These are phyloP conservation scores for Oidiodendron maius DNA, from an alignment of 495 filamentous ascomycete species.

Conservation along the genomic window DNA sequence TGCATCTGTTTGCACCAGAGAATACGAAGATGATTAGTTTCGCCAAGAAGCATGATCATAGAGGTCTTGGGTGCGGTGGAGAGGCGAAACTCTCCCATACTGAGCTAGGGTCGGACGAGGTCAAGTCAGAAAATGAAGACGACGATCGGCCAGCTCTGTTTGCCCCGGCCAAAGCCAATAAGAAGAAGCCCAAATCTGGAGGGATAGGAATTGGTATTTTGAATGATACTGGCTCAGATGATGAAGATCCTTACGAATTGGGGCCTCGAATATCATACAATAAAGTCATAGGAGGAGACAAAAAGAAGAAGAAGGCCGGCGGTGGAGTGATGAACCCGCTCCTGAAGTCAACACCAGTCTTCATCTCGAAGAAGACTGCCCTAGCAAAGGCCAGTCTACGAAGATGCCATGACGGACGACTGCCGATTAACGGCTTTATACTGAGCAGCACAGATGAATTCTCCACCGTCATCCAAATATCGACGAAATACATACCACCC, in stretches of 20 bases:
- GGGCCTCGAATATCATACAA: constrained; percentile 92
- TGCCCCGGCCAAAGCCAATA: constrained; percentile 31
- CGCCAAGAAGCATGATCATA: constrained; percentile 67
- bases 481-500: constrained; percentile 68
- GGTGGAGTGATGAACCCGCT: constrained; percentile 55
- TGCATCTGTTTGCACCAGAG: constrained; percentile 82
- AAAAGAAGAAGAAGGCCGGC: constrained; percentile 60
- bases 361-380: constrained; percentile 68
- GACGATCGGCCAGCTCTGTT: constrained; percentile 24
- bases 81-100: constrained; percentile 48
- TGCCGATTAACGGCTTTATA: constrained; percentile 81
- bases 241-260: constrained; percentile 91
- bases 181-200: constrained; percentile 44
- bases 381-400: constrained; percentile 55
- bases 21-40: constrained; percentile 75
- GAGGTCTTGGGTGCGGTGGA: constrained; percentile 74
- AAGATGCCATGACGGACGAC: constrained; percentile 83
- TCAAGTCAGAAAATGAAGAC: constrained; percentile 48
- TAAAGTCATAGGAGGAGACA: constrained; percentile 73
- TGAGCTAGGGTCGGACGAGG: constrained; percentile 22
- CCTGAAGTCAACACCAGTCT: constrained; percentile 62
- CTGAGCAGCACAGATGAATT: constrained; percentile 55
- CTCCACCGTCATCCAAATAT: constrained; percentile 42
- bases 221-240: constrained; percentile 95
- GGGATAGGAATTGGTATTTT: constrained; percentile 85